Base-by-base conservation (phyloP, 768 basidiomycete genomes). In the Candolleomyces aberdarensis region DNA sequence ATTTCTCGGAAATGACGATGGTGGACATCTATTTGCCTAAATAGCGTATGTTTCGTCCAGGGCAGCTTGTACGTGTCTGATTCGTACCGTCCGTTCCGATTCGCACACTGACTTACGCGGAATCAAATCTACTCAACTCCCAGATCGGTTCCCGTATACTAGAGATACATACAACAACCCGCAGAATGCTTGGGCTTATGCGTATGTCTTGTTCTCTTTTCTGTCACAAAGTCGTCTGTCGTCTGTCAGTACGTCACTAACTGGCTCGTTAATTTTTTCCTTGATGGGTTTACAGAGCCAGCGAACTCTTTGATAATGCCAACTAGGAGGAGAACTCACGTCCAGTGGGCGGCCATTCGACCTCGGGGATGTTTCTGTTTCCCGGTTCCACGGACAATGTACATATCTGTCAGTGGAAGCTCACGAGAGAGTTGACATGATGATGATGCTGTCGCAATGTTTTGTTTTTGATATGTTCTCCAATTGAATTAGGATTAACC, bases 151-250 rank as follows among this genome's bases (percentile, higher is more conserved):
- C 72, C 75, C 83, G 11, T 87, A 86, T 67, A 86, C 85, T 1
- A 71, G 70, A 50, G 83, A 84, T 26, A 87, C 85, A 3, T 87
- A 85, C 74, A 87, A 84, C 70, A 80, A 86, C 66, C 85, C 85
- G 0, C 82, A 85, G 57, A 83, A 80, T 60, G 70, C 87, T 13
- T 87, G 85, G 84, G 72, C 65, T 6, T 85, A 83, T 57, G 82
- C 82, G 84, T 84, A 72, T 58, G 78, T 75, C 20, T 14, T 22
- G 15, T 22, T 54, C n/a, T 19, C 6, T 17, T 39, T 43, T 43
- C 13, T n/a, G 41, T 43, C 11, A 43, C 41, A 5, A n/a, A 1
- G 41, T n/a, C 41, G 43, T 44, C 43, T n/a, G 43, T 13, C 43
- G 43, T 44, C 43, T n/a, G 43, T 13, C 43, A n/a, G 14, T 44